Evolutionary conservation across 805 yeast species (phyloP), one percentile per base, ranked within the genome.

Genomic region (Groenewaldozyma tartarivorans): DNA sequence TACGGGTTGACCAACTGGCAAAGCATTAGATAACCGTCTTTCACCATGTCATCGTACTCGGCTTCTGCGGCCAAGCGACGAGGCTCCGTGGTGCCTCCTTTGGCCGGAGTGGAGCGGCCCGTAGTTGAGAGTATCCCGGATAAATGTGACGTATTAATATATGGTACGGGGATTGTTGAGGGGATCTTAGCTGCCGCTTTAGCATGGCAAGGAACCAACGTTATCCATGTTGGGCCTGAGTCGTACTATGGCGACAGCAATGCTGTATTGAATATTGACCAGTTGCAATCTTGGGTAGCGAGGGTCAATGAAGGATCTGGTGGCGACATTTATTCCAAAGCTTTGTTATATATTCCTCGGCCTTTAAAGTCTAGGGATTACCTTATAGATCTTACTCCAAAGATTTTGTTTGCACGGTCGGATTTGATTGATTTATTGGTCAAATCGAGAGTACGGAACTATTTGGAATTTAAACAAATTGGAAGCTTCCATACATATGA

Each of bases 181-280:
- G 76, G 86, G 50, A 78, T 92, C 9, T 62, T 87, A 37, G 96
- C 97, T 0, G 95, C 96, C 9, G 90, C 96, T 0, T 68, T 92
- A 36, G 81, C 96, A 9, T 92, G 98, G 97, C 95, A 86, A 53
- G 98, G 98, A n/a, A 77, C 92, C n/a, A 77, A 73, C 48, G 96
- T 92, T 5, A 66, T 92, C 34, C 98, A 92, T 56, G 76, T 92
- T 22, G 98, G 92, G 59, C 68, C 77, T 33, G 81, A 87, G 55
- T 71, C 76, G 21, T 80, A 84, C 57, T 92, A 92, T 54, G 98
- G 98, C 17, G 97, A 88, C 58, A 72, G 81, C 27, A 72, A 80
- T 38, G 87, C 96, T 4, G 83, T 95, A 2, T 63, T 92, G 39
- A 82, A 94, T 17, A 74, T 87, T 36, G 95, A 86, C 49, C 95